Base-by-base conservation (phyloP, 2,329 filamentous ascomycete species). In the Apiospora arundinis region DNA sequence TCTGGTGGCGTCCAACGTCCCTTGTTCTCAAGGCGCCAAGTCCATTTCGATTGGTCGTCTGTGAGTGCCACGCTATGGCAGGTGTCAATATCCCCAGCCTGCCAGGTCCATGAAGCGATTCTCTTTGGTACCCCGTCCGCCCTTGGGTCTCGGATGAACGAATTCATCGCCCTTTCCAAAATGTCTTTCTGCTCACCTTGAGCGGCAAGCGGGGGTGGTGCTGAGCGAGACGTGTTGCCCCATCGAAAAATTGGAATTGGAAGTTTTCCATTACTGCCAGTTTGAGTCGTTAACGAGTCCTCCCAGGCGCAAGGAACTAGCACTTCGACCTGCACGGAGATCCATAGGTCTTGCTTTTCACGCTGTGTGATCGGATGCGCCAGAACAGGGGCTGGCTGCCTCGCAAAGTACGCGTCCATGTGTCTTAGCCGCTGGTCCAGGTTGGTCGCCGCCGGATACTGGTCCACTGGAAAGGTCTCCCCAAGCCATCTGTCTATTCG, bases 231-330 rank as follows among this genome's bases (percentile, higher is more conserved):
- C n/a, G n/a, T n/a, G n/a, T n/a, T n/a, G n/a, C n/a, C n/a, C n/a
- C n/a, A n/a, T n/a, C n/a, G n/a, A n/a, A n/a, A n/a, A n/a, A n/a
- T n/a, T n/a, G 18, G 21, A 32, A 32, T 32, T 37, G 52, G 52
- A 28, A 0, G 0, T 21, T 60, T 60, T 1, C 52, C 52, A n/a
- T 21, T 37, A 16, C 5, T 14, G 18, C 18, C 2, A 2, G 2
- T 37, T 2, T 21, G 16, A 0, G 2, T 8, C 8, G 5, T 2
- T 6, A 4, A 5, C 25, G 52, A 21, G 21, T 18, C 4, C 0
- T 2, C 1, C 28, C 18, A 21, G 25, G 8, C 5, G 25, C 52
- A 60, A 21, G 52, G 28, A 21, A 60, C 6, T 2, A 60, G 0
- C 16, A 60, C 4, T 11, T 60, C 52, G 16, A 21, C 8, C 18